Percentiles rank a stretch among this genome's conserved stretches.
These are phyloP conservation scores for Asterophora lycoperdoides DNA, from an alignment of 768 basidiomycete genomes.

Conservation along the genomic window DNA sequence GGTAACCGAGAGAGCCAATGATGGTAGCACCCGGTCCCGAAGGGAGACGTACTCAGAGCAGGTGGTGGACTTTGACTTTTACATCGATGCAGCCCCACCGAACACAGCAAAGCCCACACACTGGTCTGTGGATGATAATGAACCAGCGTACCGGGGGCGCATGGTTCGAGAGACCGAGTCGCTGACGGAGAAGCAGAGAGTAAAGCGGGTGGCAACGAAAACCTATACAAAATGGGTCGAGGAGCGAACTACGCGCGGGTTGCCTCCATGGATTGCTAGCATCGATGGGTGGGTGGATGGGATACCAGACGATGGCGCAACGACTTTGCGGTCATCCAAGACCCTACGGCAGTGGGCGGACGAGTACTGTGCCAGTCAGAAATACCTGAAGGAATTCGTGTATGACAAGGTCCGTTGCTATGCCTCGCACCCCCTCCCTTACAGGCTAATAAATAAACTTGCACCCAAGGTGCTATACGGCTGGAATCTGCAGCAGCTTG, in stretches of 20 bases:
- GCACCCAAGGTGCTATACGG: slow-evolving; percentile 37
- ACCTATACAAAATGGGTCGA: slow-evolving; percentile 39
- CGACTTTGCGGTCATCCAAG: slow-evolving; percentile 47
- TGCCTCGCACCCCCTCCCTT: not conserved
- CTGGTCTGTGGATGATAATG: slow-evolving; percentile 54
- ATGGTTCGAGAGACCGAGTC: slow-evolving; percentile 50
- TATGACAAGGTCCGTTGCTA: slow-evolving; percentile 53
- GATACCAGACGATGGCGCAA: slow-evolving; percentile 7
- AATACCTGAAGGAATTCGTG: slow-evolving; percentile 72
- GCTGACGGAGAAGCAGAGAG: slow-evolving; percentile 30
- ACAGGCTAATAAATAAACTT: not conserved
- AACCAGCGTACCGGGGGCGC: slow-evolving; percentile 55
- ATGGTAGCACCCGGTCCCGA: slow-evolving; percentile 26
- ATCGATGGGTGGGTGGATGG: slow-evolving; percentile 17
- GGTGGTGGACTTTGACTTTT: slow-evolving; percentile 61
- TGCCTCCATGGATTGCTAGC: slow-evolving; percentile 41
- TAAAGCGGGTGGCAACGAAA: slow-evolving; percentile 36
- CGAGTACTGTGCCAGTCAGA: slow-evolving; percentile 69
- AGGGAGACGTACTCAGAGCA: slow-evolving; percentile 47
- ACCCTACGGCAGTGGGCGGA: slow-evolving; percentile 78
- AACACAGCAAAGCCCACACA: slow-evolving; percentile 37
- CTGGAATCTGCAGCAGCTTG: slow-evolving; percentile 42
- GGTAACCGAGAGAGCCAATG: slow-evolving; percentile 27
- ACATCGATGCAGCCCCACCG: slow-evolving; percentile 43
- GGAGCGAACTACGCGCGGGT: slow-evolving; percentile 43